These are phyloP conservation scores for Dothistroma septosporum DNA, from an alignment of 2,329 filamentous ascomycete species.

Conservation along the genomic window DNA sequence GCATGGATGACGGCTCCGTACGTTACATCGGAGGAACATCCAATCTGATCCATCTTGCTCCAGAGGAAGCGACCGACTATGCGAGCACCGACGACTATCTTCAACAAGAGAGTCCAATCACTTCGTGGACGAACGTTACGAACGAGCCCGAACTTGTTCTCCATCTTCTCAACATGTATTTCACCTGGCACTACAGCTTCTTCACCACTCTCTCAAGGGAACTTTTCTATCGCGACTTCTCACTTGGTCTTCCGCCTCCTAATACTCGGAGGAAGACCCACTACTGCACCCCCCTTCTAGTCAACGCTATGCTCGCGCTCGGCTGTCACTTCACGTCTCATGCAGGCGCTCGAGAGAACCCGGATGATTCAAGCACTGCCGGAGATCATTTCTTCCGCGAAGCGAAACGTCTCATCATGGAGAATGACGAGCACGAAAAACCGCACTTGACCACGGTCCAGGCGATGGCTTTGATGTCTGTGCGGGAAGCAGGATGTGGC, in stretches of 20 bases:
- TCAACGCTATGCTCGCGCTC: constrained; percentile 89
- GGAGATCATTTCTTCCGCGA: constrained; percentile 96
- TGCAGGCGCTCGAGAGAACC: constrained; percentile 64
- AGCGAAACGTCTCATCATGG: constrained; percentile 81
- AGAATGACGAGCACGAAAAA: constrained; percentile 89
- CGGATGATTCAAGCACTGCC: constrained; percentile 75
- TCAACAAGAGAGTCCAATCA: constrained; percentile 64
- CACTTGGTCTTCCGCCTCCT: constrained; percentile 60
- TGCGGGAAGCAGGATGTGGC: constrained; percentile 89
- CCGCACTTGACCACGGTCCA: constrained; percentile 86
- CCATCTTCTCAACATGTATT: constrained; percentile 95
- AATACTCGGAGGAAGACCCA: constrained; percentile 52
- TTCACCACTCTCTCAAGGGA: constrained; percentile 86
- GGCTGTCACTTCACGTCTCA: constrained; percentile 89
- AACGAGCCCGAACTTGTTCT: constrained; percentile 71
- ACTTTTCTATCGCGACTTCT: constrained; percentile 82
- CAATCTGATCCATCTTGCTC: constrained; percentile 76
- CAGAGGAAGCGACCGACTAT: constrained; percentile 40
- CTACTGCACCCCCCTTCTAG: constrained; percentile 83
- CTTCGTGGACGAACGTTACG: constrained; percentile 85
- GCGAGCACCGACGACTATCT: constrained; percentile 42
- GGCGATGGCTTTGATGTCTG: constrained; percentile 90
- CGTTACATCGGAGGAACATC: constrained; percentile 93
- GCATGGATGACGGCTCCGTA: constrained; percentile 79
- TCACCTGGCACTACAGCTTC: constrained; percentile 95